Conservation (phyloP, 2,329 filamentous ascomycete genomes). For the Cladophialophora psammophila region DNA sequence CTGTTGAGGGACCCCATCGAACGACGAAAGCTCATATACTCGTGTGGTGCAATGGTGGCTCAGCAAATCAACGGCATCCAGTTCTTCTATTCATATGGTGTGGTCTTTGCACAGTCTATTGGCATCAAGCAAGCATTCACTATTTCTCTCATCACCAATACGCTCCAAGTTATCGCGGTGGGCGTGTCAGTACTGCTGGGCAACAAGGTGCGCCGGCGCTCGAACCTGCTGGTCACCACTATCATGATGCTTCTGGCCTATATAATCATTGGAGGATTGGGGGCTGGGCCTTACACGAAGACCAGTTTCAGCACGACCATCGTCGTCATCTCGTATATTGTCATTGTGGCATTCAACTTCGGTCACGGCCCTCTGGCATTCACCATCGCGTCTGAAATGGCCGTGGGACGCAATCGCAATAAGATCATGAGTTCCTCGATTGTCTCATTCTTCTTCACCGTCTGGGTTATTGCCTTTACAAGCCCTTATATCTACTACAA, state of each 20-base stretch:
- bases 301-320: constrained; percentile 18
- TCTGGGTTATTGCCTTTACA: constrained; percentile 48
- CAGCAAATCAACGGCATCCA: constrained; percentile 32
- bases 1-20: constrained; percentile 56
- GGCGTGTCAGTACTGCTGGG: constrained; percentile 18
- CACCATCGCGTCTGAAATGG: constrained; percentile 55
- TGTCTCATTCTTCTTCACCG: constrained; percentile 48
- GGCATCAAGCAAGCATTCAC: constrained; percentile 27
- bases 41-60: constrained; percentile 24
- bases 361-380: constrained; percentile 53
- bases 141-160: constrained; percentile 21
- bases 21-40: constrained; percentile 53
- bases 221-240: constrained; percentile 24
- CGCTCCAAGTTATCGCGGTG: constrained; percentile 24
- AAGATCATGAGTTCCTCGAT: constrained; percentile 56
- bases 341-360: constrained; percentile 52
- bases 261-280: constrained; percentile 26
- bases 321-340: constrained; percentile 26
- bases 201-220: constrained; percentile 19
- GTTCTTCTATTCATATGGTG: constrained; percentile 28
- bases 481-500: constrained; percentile 48
- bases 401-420: constrained; percentile 58
- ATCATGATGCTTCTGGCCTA: constrained; percentile 24
- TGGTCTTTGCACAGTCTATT: constrained; percentile 29
- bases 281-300: constrained; percentile 41